Percentiles rank a stretch among this genome's conserved stretches.
phyloP scores from a whole-genome alignment of 805 yeast genomes.

The Candida maltosa region DNA sequence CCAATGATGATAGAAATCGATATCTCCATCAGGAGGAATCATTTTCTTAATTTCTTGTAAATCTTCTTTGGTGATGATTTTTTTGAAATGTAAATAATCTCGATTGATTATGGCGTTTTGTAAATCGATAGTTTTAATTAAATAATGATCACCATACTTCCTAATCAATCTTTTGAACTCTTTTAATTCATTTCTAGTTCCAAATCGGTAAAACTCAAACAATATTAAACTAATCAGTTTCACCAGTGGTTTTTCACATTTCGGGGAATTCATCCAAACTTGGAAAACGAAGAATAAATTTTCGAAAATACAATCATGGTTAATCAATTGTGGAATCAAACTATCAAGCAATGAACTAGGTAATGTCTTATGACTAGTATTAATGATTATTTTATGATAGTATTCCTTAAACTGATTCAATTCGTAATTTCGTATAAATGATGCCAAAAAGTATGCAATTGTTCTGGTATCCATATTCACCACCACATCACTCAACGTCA shows the following conservation, averaged over 20 bases:
- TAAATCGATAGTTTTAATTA: slow-evolving; percentile 19
- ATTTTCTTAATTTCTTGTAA: slow-evolving; percentile 16
- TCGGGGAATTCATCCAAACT: slow-evolving; percentile 23
- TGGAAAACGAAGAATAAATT: slow-evolving; percentile 19
- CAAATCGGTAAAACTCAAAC: slow-evolving; percentile 27
- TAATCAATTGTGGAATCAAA: slow-evolving; percentile 19
- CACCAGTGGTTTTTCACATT: slow-evolving; percentile 21
- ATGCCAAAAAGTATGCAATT: slow-evolving; percentile 25
- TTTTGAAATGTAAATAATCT: slow-evolving; percentile 21
- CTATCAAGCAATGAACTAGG: slow-evolving; percentile 20
- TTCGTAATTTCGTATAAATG: slow-evolving; percentile 31
- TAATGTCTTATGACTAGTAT: slow-evolving; percentile 2
- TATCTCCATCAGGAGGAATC: slow-evolving; percentile 13
- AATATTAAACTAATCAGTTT: slow-evolving; percentile 23
- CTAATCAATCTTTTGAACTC: slow-evolving; percentile 17
- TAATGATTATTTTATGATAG: slow-evolving; percentile 17
- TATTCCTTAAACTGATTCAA: slow-evolving; percentile 25
- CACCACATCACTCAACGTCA: slow-evolving; percentile 1
- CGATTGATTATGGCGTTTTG: slow-evolving; percentile 24
- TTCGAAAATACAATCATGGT: slow-evolving; percentile 30
- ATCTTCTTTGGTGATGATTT: slow-evolving; percentile 22
- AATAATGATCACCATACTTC: slow-evolving; percentile 17
- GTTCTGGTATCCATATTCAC: slow-evolving; percentile 17
- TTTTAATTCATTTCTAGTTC: slow-evolving; percentile 22
- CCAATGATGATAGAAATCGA: slow-evolving; percentile 26